A percentile compares a stretch with the other conserved stretches of the same genome.
Conservation (phyloP, 1,139 yeast genomes). For the Candida tetrigidarum region DNA sequence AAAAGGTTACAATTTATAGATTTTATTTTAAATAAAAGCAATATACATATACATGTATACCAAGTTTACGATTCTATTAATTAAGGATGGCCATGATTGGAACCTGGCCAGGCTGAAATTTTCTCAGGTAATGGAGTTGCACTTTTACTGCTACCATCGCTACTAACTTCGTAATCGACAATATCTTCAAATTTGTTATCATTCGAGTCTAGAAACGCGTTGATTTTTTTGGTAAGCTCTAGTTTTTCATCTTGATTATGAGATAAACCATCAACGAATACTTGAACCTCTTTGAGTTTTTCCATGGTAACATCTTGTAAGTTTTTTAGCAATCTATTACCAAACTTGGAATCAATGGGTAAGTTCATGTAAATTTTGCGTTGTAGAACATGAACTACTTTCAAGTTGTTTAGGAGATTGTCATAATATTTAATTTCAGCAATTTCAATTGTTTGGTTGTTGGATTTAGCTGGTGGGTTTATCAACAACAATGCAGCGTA, state of each 20-base stretch:
- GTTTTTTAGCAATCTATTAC: constrained; percentile 49
- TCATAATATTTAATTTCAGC: constrained; percentile 24
- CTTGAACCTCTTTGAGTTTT: constrained; percentile 26
- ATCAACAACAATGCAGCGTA: constrained; percentile 65
- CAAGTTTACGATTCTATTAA: constrained; percentile 1
- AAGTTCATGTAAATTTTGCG: constrained; percentile 46
- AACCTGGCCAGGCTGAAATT: constrained; percentile 71
- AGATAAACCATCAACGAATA: constrained; percentile 10
- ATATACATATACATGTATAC: constrained; percentile 1
- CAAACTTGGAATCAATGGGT: constrained; percentile 60
- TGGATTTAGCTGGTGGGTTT: constrained; percentile 46
- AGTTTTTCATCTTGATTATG: constrained; percentile 12
- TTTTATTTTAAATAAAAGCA: too few species aligned
- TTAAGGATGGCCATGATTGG: constrained; percentile 71
- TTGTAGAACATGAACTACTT: constrained; percentile 43
- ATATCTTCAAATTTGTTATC: constrained; percentile 23
- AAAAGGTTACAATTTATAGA: background rate
- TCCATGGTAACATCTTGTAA: constrained; percentile 50
- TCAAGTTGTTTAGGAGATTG: constrained; percentile 31
- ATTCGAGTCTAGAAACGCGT: constrained; percentile 15
- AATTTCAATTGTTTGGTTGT: constrained; percentile 21
- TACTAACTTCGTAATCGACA: constrained; percentile 19
- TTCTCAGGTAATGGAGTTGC: constrained; percentile 42
- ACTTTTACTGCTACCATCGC: constrained; percentile 27
- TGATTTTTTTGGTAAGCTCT: constrained; percentile 12